Base-by-base conservation (phyloP, 106 monocot species). In the Hemerocallis citrina region DNA sequence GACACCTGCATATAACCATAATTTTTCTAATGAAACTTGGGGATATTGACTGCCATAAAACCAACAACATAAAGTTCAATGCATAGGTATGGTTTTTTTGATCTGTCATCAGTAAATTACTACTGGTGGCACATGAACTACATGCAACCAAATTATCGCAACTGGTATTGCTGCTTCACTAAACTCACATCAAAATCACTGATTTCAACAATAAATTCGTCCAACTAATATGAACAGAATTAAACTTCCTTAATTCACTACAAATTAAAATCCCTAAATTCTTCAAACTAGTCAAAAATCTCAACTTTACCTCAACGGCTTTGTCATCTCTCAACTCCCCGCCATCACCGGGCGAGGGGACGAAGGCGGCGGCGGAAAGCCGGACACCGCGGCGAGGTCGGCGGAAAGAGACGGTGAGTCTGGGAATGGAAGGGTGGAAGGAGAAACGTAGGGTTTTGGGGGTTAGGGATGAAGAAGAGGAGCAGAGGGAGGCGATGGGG, bases 1-100 rank as follows among this genome's bases (percentile, higher is more conserved):
- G 20, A 50, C 7, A 23, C 65, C 78, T 78, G 64, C 38, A 71
- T 17, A 36, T 39, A 52, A 22, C 7, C 34, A 57, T 57, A 35
- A 7, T 9, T 55, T 55, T 49, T 11, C 33, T 33, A 17, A 13
- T 14, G 16, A 49, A 49, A 20, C 49, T 12, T 34, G 13, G 36
- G 7, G 44, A 44, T 29, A 17, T 3, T n/a, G 16, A 12, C 24
- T 62, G 20, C 27, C n/a, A 30, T 43, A 30, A 44, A 44, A 6
- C n/a, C 29, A 31, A n/a, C 3, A 61, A 3, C 23, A 59, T 24
- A 12, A 38, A 41, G 13, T 39, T 40, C 22, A 41, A 22, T 7
- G 6, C 10, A 38, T 27, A 5, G 3, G 15, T 39, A 25, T 41
- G 1, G 10, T 41, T 41, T 10, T 41, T 41, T 10, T 13, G 15